phyloP scores from a whole-genome alignment of 768 basidiomycete genomes.

The Leccinum sublutescens region DNA sequence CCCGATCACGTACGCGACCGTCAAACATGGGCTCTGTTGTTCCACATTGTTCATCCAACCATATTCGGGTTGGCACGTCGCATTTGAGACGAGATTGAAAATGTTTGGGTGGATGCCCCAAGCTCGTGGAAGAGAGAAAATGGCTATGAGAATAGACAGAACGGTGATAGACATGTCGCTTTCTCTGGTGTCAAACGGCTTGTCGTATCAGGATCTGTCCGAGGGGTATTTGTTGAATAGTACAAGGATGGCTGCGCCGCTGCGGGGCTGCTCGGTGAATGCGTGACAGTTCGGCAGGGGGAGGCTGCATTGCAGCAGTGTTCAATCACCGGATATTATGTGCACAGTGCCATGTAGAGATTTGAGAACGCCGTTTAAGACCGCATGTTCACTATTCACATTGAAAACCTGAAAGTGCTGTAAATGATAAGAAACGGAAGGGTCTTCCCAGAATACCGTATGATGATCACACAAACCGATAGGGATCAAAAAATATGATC shows the following conservation, averaged over 20 bases:
- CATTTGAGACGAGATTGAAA: slow-evolving; percentile 13
- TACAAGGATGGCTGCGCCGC: background rate
- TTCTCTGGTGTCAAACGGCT: background rate
- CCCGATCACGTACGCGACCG: slow-evolving; percentile 32
- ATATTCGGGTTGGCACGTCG: slow-evolving; percentile 17
- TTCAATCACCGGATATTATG: slow-evolving; percentile 2
- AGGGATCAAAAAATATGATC: background rate
- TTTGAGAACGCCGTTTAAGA: background rate
- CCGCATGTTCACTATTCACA: background rate
- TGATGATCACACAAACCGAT: too few relatives aligned
- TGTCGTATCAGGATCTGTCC: background rate
- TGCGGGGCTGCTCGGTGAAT: background rate
- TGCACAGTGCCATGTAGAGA: too few relatives aligned
- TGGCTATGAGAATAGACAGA: background rate
- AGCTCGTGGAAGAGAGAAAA: slow-evolving; percentile 3
- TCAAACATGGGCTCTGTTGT: slow-evolving; percentile 19
- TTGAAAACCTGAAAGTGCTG: background rate
- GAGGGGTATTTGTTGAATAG: background rate
- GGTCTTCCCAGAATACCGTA: background rate
- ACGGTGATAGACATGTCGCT: slow-evolving; percentile 4
- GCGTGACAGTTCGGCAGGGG: background rate
- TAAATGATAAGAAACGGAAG: background rate
- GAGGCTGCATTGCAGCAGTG: background rate
- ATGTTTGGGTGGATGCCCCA: slow-evolving; percentile 9
- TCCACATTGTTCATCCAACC: slow-evolving; percentile 28